Evolutionary conservation across 192 early-diverging fungal genomes (phyloP).

Genomic region (Coemansia umbellata): DNA sequence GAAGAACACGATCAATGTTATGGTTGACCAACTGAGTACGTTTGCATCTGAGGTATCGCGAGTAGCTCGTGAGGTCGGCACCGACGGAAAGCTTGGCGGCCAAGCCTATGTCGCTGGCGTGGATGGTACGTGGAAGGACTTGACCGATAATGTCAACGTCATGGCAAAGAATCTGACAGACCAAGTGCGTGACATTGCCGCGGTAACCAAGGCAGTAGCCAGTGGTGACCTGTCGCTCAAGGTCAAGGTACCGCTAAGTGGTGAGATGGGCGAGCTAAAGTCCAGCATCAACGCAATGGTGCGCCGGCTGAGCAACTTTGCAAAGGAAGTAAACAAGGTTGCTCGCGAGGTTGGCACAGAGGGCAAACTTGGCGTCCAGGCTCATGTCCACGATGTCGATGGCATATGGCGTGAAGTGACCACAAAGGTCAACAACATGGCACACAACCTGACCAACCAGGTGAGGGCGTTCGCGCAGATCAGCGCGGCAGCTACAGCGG

Average conservation of each 20-base stretch:
- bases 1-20: slow-evolving; percentile 61
- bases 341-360: slow-evolving; percentile 65
- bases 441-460: slow-evolving; percentile 67
- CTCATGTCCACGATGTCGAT: slow-evolving; percentile 64
- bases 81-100: slow-evolving; percentile 64
- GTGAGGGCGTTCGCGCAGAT: slow-evolving; percentile 81
- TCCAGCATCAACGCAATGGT: slow-evolving; percentile 64
- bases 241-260: slow-evolving; percentile 52
- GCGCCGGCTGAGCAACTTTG: slow-evolving; percentile 56
- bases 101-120: slow-evolving; percentile 59
- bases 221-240: slow-evolving; percentile 55
- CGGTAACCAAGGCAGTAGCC: slow-evolving; percentile 64
- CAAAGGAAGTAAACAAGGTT: slow-evolving; percentile 57
- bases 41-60: slow-evolving; percentile 54
- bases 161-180: slow-evolving; percentile 68
- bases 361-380: slow-evolving; percentile 75
- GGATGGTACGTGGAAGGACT: slow-evolving; percentile 61
- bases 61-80: slow-evolving; percentile 62
- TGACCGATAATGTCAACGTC: slow-evolving; percentile 67
- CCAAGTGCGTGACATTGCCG: slow-evolving; percentile 65
- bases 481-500: slow-evolving; percentile 64
- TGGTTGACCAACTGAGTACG: slow-evolving; percentile 59
- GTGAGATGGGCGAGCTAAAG: slow-evolving; percentile 60
- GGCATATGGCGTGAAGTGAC: slow-evolving; percentile 79
- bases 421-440: slow-evolving; percentile 73